Evolutionary conservation across 2,329 filamentous ascomycete genomes (phyloP), one percentile per base, ranked within the genome.

Genomic region (Phialophora tarda): DNA sequence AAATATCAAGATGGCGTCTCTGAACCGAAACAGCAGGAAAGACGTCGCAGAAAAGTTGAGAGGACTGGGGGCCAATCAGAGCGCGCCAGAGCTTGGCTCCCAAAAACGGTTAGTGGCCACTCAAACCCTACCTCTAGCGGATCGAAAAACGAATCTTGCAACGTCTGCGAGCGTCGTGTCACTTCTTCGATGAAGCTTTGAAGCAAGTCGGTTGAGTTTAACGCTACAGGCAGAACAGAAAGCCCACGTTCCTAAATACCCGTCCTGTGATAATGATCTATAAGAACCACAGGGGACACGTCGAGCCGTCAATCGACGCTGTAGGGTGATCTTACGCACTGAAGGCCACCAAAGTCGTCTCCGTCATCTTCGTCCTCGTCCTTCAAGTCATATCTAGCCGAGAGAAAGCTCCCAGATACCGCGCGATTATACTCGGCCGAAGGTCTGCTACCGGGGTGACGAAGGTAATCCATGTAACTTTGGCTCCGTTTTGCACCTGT

Each of bases 391-490:
- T 67, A 67, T 56, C 41, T 64, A 7, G 67, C 59, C 12, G 59
- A 60, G 10, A 67, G 57, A 11, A 70, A 47, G 17, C 63, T 64
- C n/a, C 68, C 66, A 23, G 66, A 67, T 24, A 68, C n/a, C 12
- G 11, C 44, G 11, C 60, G 63, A 32, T 65, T 68, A 26, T 68
- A 66, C 44, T 68, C 66, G n/a, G 56, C 63, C 14, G 68, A 64
- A 7, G 59, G 32, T 30, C 60, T 48, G 34, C 63, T 70, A 1
- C 68, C 68, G 8, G 61, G 68, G 55, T 70, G 68, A 23, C 59
- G 63, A 24, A 70, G 54, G 28, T 70, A 70, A 48, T 70, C 68
- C 66, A 70, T 68, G 44, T 68, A 68, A 59, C 63, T 60, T 50
- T 34, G 60, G 64, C 54, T 50, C 12, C 61, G 62, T 24, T 57